Evolutionary conservation across 2,329 filamentous ascomycete genomes (phyloP).

Genomic region (Pseudopithomyces chartarum): DNA sequence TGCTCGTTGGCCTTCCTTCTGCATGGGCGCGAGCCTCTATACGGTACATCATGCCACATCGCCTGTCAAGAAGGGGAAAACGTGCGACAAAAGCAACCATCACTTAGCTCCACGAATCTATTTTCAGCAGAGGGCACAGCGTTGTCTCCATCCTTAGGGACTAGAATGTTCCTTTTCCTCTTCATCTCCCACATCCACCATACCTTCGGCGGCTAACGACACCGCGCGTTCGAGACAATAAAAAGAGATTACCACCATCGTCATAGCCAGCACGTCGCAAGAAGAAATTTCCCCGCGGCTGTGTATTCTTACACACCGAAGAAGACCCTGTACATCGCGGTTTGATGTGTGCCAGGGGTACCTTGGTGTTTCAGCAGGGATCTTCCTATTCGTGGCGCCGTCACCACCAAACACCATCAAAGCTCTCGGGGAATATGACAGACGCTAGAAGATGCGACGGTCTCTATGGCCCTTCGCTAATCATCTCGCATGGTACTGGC

Average conservation of each 20-base stretch:
- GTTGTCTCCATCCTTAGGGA: background rate
- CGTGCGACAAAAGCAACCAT: background rate
- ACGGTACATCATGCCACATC: background rate
- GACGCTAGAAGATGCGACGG: constrained; percentile 19
- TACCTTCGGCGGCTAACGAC: background rate
- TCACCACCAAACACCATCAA: constrained; percentile 19
- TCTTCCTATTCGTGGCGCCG: constrained; percentile 23
- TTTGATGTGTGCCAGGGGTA: background rate
- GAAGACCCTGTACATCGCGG: background rate
- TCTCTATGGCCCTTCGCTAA: constrained; percentile 12
- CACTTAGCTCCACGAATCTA: background rate
- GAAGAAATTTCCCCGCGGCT: background rate
- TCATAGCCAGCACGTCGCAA: background rate
- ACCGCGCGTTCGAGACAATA: background rate
- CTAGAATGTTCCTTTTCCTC: background rate
- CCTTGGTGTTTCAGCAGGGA: constrained; percentile 24
- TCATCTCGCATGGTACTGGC: constrained; percentile 18
- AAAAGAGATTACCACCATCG: background rate
- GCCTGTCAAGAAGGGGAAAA: background rate
- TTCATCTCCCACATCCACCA: background rate
- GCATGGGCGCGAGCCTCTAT: background rate
- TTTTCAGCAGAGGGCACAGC: background rate
- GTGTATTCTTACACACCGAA: background rate
- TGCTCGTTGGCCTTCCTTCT: background rate
- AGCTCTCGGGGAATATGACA: constrained; percentile 16